These are phyloP conservation scores for Aspergillus bertholletiae DNA, from an alignment of 495 filamentous ascomycete genomes.

Conservation along the genomic window DNA sequence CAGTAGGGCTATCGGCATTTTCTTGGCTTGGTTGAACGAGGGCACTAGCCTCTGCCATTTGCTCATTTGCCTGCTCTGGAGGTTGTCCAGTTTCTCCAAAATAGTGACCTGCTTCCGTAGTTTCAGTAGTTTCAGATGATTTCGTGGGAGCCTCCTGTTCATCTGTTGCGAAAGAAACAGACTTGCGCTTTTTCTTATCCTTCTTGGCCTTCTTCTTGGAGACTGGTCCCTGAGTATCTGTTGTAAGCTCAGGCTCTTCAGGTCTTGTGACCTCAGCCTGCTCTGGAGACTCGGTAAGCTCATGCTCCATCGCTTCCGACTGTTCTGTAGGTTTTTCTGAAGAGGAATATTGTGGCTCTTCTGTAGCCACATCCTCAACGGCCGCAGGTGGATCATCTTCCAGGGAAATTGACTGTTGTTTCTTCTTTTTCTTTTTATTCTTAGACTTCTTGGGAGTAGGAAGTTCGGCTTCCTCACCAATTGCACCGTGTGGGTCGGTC, in stretches of 20 bases:
- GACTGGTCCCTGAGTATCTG: conserved; percentile 15
- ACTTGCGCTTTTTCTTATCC: conserved; percentile 32
- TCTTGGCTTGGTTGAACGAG: not conserved
- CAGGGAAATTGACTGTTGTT: conserved; percentile 22
- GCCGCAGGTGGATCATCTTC: conserved; percentile 13
- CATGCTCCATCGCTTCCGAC: not conserved
- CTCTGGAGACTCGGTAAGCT: conserved; percentile 6
- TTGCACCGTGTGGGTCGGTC: not conserved
- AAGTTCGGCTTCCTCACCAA: conserved; percentile 8
- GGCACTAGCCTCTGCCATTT: not conserved
- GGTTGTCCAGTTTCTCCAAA: not conserved
- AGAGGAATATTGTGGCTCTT: not conserved
- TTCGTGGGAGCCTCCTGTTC: conserved; percentile 8
- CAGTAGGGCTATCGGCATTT: not conserved
- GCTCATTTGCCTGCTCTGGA: not conserved
- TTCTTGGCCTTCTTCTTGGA: conserved; percentile 48
- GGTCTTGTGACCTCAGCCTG: conserved; percentile 1
- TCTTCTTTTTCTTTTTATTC: conserved; percentile 34
- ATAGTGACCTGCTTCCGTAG: not conserved
- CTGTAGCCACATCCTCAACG: not conserved
- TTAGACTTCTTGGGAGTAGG: conserved; percentile 12
- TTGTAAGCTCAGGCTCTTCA: not conserved
- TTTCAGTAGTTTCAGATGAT: not conserved
- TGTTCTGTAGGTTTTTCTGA: not conserved
- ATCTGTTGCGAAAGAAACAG: conserved; percentile 18